A percentile compares a stretch with the other conserved stretches of the same genome.
These are phyloP conservation scores for Nannochloropsis salina DNA, from an alignment of 108 stramenopile genomes.

Conservation along the genomic window DNA sequence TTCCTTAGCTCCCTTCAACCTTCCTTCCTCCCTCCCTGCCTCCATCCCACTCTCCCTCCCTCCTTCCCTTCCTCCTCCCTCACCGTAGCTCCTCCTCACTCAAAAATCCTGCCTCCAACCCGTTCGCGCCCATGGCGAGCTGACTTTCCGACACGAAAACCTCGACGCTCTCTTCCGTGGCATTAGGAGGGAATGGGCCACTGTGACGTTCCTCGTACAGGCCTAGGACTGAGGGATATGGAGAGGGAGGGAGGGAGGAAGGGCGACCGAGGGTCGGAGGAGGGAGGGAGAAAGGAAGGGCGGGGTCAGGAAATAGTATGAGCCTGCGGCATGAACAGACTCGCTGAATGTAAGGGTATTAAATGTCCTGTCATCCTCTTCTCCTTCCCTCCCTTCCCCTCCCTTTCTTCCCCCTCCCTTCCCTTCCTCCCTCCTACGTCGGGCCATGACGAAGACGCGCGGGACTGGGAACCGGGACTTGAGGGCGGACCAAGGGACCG, in stretches of 20 bases:
- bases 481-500: not conserved
- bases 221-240: not conserved
- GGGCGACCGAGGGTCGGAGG: not conserved
- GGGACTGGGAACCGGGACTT: conserved; percentile 2
- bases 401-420: not conserved
- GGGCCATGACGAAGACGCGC: not conserved
- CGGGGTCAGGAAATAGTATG: no score
- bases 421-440: not conserved
- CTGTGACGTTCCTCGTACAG: not conserved
- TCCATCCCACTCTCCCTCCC: no score
- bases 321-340: no score
- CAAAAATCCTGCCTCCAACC: not conserved
- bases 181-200: not conserved
- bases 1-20: no score
- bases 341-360: no score
- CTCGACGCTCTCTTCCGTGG: not conserved
- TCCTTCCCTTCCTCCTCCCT: not conserved
- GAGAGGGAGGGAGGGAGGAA: not conserved
- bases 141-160: not conserved
- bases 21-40: no score
- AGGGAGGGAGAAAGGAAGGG: not conserved
- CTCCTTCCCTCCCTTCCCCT: no score
- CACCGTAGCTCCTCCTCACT: not conserved
- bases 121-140: not conserved
- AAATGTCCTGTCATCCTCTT: no score